Conservation (phyloP, 2,329 filamentous ascomycete genomes). For the Cladophialophora yegresii region DNA sequence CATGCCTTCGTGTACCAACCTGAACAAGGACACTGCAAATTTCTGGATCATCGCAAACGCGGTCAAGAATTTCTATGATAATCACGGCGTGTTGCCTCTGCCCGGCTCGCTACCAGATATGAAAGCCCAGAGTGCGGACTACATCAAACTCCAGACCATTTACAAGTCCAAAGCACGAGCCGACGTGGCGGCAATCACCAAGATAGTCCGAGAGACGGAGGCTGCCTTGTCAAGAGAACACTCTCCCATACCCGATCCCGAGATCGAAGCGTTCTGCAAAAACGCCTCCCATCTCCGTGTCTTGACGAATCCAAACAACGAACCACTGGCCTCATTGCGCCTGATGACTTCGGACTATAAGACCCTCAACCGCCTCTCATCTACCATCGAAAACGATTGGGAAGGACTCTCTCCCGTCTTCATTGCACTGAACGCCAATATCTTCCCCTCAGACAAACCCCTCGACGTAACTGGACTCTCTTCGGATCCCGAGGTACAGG, state of each 20-base stretch:
- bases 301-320: conserved; percentile 63
- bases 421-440: conserved; percentile 58
- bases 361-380: conserved; percentile 20
- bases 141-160: conserved; percentile 85
- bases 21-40: conserved; percentile 55
- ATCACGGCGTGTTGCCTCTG: conserved; percentile 73
- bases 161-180: conserved; percentile 85
- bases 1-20: conserved; percentile 59
- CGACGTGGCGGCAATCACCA: conserved; percentile 74
- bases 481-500: conserved; percentile 46
- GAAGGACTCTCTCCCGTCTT: conserved; percentile 69
- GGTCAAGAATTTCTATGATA: conserved; percentile 72
- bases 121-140: conserved; percentile 90
- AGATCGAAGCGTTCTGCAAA: conserved; percentile 92
- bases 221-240: conserved; percentile 47
- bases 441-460: conserved; percentile 38
- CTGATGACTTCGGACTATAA: conserved; percentile 26
- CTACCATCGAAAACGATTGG: conserved; percentile 48
- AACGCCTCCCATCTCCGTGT: conserved; percentile 92
- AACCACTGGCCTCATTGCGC: conserved; percentile 27
- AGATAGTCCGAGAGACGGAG: conserved; percentile 62
- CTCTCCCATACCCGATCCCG: conserved; percentile 61
- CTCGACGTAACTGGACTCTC: conserved; percentile 42
- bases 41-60: conserved; percentile 92
- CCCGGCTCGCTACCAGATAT: conserved; percentile 91